Base-by-base conservation (phyloP, 2,329 filamentous ascomycete species). In the Macroventuria anomochaeta region DNA sequence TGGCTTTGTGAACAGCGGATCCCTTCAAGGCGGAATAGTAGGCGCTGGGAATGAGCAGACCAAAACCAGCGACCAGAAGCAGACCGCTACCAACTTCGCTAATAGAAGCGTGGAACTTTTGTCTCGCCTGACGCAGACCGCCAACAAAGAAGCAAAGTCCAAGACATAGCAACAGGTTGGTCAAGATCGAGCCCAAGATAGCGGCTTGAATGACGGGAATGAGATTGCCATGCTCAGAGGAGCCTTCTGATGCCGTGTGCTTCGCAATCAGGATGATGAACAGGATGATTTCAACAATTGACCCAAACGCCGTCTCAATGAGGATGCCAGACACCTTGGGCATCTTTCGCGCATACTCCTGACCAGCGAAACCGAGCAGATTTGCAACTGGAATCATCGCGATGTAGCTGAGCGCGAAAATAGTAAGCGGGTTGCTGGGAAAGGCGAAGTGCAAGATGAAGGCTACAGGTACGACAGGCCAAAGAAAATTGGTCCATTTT, bases 131-230 rank as follows among this genome's bases (percentile, higher is more conserved):
- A 40, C 81, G 78, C 21, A 95, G 63, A 5, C 91, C 91, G 31
- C 90, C 90, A 12, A 87, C 83, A 59, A 93, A 87, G 78, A 96
- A 96, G 71, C 90, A 95, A 39, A 88, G 69, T 0, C 91, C 91
- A 17, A 96, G 76, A 62, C 91, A 95, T 1, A 96, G 80, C 26
- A 95, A 76, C 76, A 93, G 83, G 18, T 91, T 96, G 7, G 91
- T 90, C 32, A 96, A 73, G 36, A 96, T 88, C 0, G 89, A 93
- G 13, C 91, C 91, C 0, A 95, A 77, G 49, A 96, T 92, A n/a
- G 91, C 90, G 39, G 89, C 89, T 70, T 91, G 86, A 61, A 95
- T 90, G 61, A 95, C 88, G n/a, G 83, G 80, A 57, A 88, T 66
- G 10, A 69, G 54, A 18, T 70, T 69, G 13, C 68, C 68, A 33